Percentiles rank a stretch among this genome's conserved stretches.
Evolutionary conservation across 73 alveolate species (phyloP).

Genomic region (Uronychia setigera): DNA sequence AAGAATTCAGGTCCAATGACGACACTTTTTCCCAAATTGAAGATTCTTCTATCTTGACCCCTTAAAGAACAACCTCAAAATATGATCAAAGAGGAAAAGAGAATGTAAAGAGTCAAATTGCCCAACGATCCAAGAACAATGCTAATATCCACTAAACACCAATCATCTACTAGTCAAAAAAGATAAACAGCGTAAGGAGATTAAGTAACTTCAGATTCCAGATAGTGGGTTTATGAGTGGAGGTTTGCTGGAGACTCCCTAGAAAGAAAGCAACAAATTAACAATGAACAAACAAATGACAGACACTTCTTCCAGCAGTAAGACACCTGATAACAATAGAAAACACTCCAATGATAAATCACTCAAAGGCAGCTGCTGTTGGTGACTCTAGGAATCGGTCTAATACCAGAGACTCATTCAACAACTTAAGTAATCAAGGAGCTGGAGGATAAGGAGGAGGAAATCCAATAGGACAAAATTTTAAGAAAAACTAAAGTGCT

Average conservation of each 20-base stretch:
- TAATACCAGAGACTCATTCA: neutral
- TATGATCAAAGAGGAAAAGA: neutral
- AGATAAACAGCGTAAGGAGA: neutral
- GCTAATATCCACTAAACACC: neutral
- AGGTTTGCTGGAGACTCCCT: neutral
- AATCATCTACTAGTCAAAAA: neutral
- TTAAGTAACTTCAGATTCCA: neutral
- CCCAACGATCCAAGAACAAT: neutral
- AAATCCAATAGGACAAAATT: neutral
- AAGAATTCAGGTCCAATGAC: constrained; percentile 68
- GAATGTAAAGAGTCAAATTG: neutral
- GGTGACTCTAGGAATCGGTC: neutral
- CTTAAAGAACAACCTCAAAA: neutral
- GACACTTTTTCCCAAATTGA: neutral
- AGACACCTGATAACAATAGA: neutral
- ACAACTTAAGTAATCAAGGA: neutral
- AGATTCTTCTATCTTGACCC: neutral
- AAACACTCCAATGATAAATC: neutral
- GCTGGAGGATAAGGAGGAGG: neutral
- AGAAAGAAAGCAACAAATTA: neutral
- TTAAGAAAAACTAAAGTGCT: neutral
- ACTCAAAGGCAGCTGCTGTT: neutral
- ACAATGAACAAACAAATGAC: neutral
- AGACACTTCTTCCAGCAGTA: no score
- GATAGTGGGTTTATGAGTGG: neutral